A percentile compares a stretch with the other conserved stretches of the same genome.
These are phyloP conservation scores for Isatis lusitanica DNA, from an alignment of 441 rosid genomes.

Conservation along the genomic window DNA sequence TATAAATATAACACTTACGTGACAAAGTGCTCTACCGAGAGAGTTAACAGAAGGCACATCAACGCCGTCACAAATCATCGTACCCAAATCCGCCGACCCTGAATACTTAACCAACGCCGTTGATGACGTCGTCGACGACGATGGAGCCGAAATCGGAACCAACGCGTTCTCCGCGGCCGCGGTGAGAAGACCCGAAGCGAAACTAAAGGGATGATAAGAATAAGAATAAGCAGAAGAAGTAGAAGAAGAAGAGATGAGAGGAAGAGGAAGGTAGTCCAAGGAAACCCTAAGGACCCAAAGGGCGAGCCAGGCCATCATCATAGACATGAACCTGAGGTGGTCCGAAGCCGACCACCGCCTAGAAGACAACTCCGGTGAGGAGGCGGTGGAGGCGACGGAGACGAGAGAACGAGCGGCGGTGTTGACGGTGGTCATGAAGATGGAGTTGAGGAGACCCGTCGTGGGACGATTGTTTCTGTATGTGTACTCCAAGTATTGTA, in stretches of 20 bases:
- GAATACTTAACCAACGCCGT: slow-evolving; percentile 40
- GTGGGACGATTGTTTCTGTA: slow-evolving; percentile 43
- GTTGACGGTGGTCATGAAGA: slow-evolving; percentile 68
- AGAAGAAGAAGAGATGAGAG: slow-evolving; percentile 29
- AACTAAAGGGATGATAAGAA: slow-evolving; percentile 30
- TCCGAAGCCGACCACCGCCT: slow-evolving; percentile 61
- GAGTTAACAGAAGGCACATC: slow-evolving; percentile 58
- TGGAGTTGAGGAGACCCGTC: slow-evolving; percentile 48
- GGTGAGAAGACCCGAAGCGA: slow-evolving; percentile 37
- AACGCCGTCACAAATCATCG: slow-evolving; percentile 40
- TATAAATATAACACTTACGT: slow-evolving; percentile 46
- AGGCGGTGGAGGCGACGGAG: slow-evolving; percentile 53
- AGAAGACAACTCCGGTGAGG: slow-evolving; percentile 30
- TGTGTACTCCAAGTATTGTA: slow-evolving; percentile 40
- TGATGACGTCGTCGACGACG: slow-evolving; percentile 30
- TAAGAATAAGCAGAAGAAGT: slow-evolving; percentile 26
- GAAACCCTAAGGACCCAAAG: slow-evolving; percentile 62
- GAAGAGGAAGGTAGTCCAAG: slow-evolving; percentile 53
- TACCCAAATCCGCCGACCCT: slow-evolving; percentile 42
- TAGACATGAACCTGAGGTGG: slow-evolving; percentile 66
- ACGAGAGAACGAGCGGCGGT: slow-evolving; percentile 59
- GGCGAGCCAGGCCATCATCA: slow-evolving; percentile 60
- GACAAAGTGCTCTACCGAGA: slow-evolving; percentile 66
- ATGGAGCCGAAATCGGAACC: slow-evolving; percentile 30
- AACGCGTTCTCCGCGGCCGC: slow-evolving; percentile 36